Evolutionary conservation across 805 yeast species (phyloP).

Genomic region (Starmera caribaea): DNA sequence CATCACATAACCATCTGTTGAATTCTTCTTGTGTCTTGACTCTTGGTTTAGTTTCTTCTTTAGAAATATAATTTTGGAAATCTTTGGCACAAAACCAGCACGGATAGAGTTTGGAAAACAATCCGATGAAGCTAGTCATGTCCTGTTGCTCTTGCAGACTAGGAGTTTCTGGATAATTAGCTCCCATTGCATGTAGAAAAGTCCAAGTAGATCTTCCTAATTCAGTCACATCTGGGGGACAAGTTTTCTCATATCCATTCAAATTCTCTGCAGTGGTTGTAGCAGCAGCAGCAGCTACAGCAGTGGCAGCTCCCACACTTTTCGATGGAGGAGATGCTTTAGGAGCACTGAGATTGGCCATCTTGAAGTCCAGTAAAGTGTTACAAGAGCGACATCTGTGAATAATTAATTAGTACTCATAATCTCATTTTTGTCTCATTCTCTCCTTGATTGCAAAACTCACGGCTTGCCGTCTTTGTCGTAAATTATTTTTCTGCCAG

Average conservation of each 20-base stretch:
- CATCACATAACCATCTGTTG: slow-evolving; percentile 88
- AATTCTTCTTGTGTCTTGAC: slow-evolving; percentile 65
- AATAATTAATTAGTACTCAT: slow-evolving; percentile 3
- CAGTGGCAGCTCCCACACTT: slow-evolving; percentile 7
- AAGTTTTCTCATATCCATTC: slow-evolving; percentile 32
- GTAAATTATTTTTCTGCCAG: slow-evolving; percentile 62
- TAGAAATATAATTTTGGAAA: slow-evolving; percentile 51
- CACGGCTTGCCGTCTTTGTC: slow-evolving; percentile 93
- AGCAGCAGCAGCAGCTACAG: slow-evolving; percentile 12
- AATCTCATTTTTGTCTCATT: background rate
- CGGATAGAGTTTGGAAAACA: slow-evolving; percentile 80
- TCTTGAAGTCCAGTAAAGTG: slow-evolving; percentile 67
- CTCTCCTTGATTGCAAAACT: slow-evolving; percentile 23
- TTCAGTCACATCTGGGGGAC: slow-evolving; percentile 80
- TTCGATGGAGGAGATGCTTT: slow-evolving; percentile 1
- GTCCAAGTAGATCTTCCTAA: slow-evolving; percentile 92
- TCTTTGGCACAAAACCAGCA: slow-evolving; percentile 92
- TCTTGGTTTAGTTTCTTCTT: slow-evolving; percentile 38
- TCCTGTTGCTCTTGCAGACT: slow-evolving; percentile 52
- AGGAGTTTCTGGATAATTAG: slow-evolving; percentile 74
- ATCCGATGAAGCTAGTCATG: slow-evolving; percentile 54
- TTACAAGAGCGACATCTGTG: slow-evolving; percentile 76
- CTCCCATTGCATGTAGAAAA: slow-evolving; percentile 81
- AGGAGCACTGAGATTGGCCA: slow-evolving; percentile 31
- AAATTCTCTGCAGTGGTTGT: slow-evolving; percentile 5